Base-by-base conservation (phyloP, 2,329 filamentous ascomycete genomes). In the Ceratocystiopsis sp. region DNA sequence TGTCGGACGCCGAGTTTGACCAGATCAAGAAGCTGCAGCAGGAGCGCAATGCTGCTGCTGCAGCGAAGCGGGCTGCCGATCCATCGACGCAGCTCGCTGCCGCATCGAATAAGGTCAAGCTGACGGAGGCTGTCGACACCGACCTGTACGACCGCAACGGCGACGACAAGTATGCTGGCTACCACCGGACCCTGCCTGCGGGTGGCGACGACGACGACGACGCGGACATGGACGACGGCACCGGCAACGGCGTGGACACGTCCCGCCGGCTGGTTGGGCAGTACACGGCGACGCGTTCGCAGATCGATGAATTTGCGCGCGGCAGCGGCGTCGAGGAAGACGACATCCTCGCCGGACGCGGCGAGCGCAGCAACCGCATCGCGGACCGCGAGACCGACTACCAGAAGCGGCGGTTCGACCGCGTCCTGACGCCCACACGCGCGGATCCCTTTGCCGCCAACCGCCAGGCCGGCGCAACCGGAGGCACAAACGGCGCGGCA, bases 341-440 rank as follows among this genome's bases (percentile, higher is more conserved):
- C 46, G 93, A 98, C 55, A 80, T 89, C 8, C 68, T 98, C 49
- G 71, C 86, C 41, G 83, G 81, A 38, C 76, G 80, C 52, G 73
- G 75, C 52, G 91, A 96, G 67, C 84, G 89, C 63, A 84, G 85
- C 59, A 86, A 82, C 45, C 80, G 89, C 54, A 96, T 98, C 56
- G 71, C 80, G 48, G 89, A 93, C 57, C 81, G 91, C 55, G 89
- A 96, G 67, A 93, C 86, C 49, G 89, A 96, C 57, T 98, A 98
- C 59, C 93, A 98, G 64, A 94, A 93, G 64, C 84, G 87, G 51
- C 78, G 87, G 46, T 93, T 93, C 60, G 80, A 94, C 58, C 85
- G 91, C 48, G 78, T 75, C 42, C 69, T 96, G 49, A 91, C 85
- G 18, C 86, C 87, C 5, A 86, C 84, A 10, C 78, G 85, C 55